Conservation (phyloP, 2,329 filamentous ascomycete genomes). For the Cadophora gregata region DNA sequence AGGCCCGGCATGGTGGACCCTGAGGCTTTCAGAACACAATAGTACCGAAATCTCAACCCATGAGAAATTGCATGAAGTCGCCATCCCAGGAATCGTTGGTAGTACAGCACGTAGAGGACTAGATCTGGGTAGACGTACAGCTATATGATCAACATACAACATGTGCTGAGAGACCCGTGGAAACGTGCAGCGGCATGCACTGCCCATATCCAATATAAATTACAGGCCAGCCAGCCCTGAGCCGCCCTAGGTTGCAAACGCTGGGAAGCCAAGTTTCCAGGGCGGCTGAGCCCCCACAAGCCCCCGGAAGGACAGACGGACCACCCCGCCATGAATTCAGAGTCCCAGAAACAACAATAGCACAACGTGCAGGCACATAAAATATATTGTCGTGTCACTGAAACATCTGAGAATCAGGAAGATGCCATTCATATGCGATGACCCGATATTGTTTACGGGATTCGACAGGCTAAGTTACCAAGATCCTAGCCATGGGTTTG, state of each 20-base stretch:
- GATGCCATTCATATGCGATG: constrained; percentile 15
- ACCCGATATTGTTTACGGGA: constrained; percentile 19
- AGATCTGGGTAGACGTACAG: not conserved
- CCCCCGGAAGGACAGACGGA: not conserved
- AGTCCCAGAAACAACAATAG: not conserved
- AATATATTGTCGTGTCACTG: not conserved
- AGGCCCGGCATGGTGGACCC: not conserved
- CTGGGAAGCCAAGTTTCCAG: constrained; percentile 1
- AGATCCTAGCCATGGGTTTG: not conserved
- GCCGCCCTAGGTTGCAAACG: not conserved
- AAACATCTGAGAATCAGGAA: constrained; percentile 2
- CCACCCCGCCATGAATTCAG: constrained; percentile 9
- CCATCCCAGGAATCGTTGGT: not conserved
- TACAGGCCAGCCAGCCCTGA: not conserved
- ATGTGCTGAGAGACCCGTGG: constrained; percentile 23
- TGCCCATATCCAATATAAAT: not conserved
- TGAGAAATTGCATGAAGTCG: not conserved
- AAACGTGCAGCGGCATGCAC: constrained; percentile 21
- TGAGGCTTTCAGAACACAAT: not conserved
- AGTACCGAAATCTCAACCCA: not conserved
- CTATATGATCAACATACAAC: not conserved
- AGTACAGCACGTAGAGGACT: constrained; percentile 1
- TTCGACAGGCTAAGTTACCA: constrained; percentile 11
- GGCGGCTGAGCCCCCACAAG: not conserved
- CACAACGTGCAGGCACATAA: constrained; percentile 3